These are phyloP conservation scores for Pythium periplocum DNA, from an alignment of 352 stramenopile genomes.

Conservation along the genomic window DNA sequence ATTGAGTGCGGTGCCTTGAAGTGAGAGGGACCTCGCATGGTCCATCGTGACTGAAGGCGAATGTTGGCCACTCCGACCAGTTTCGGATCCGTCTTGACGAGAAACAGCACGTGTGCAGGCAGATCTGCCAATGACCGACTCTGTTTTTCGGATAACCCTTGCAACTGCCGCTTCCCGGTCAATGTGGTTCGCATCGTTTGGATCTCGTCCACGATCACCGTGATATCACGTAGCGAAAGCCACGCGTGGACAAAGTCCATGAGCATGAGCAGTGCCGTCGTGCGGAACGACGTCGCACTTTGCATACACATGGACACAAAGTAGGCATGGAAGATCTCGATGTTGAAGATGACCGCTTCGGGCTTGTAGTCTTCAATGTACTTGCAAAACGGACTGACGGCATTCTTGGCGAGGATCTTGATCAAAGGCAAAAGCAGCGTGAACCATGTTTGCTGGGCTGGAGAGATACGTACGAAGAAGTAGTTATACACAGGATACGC, in stretches of 20 bases:
- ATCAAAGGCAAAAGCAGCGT: constrained; percentile 27
- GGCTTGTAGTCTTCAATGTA: constrained; percentile 21
- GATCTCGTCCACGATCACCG: neutral
- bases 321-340: constrained; percentile 20
- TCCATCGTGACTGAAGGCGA: no score
- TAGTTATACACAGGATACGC: constrained; percentile 17
- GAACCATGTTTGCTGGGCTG: constrained; percentile 5
- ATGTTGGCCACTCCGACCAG: no score
- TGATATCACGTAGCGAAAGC: constrained; percentile 3
- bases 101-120: constrained; percentile 4
- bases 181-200: neutral
- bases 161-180: neutral
- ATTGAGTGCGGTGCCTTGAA: no score
- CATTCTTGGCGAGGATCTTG: constrained; percentile 38
- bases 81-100: neutral
- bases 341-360: constrained; percentile 17
- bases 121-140: neutral
- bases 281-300: constrained; percentile 1
- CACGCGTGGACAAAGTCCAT: constrained; percentile 9
- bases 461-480: constrained; percentile 11
- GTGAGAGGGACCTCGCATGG: no score
- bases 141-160: neutral
- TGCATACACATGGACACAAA: constrained; percentile 19
- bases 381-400: constrained; percentile 11
- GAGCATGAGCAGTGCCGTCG: constrained; percentile 6